These are phyloP conservation scores for Elsinoe ampelina DNA, from an alignment of 2,329 filamentous ascomycete genomes.

Conservation along the genomic window DNA sequence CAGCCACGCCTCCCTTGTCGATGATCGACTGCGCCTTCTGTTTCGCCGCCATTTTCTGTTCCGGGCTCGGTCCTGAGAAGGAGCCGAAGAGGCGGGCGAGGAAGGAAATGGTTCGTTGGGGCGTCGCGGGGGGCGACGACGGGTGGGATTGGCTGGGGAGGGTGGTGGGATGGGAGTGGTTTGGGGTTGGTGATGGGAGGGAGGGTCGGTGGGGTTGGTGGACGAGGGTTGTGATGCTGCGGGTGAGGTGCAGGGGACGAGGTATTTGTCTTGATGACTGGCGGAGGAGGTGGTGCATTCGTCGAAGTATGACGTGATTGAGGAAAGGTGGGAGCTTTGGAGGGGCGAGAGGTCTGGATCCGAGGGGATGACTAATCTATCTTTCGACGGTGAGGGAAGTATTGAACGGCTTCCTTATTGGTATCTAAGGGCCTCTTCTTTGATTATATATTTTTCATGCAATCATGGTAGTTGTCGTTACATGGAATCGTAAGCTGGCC, in stretches of 20 bases:
- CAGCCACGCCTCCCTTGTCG: constrained; percentile 78
- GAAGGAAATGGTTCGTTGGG: constrained; percentile 18
- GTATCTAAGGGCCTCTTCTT: too few species aligned
- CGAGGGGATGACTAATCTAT: background rate
- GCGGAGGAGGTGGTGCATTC: constrained; percentile 1
- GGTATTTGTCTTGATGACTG: constrained; percentile 4
- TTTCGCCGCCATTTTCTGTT: constrained; percentile 73
- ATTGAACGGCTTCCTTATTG: too few species aligned
- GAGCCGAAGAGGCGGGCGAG: constrained; percentile 48
- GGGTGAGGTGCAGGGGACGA: background rate
- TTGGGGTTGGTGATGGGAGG: constrained; percentile 17
- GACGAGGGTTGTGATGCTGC: background rate
- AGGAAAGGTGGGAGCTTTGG: background rate
- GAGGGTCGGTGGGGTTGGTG: background rate
- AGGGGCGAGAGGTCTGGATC: background rate
- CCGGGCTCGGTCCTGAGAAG: constrained; percentile 57
- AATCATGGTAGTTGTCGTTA: too few species aligned
- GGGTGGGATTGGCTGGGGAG: constrained; percentile 24
- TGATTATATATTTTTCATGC: too few species aligned
- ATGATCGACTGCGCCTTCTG: constrained; percentile 79
- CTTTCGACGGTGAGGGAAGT: background rate
- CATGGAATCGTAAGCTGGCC: too few species aligned
- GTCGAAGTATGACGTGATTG: constrained; percentile 4
- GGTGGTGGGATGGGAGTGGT: constrained; percentile 30
- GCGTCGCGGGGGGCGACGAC: constrained; percentile 23